Percentiles rank a stretch among this genome's conserved stretches.
Evolutionary conservation across 331 rosid genomes (phyloP).

Genomic region (Malus hybrid): DNA sequence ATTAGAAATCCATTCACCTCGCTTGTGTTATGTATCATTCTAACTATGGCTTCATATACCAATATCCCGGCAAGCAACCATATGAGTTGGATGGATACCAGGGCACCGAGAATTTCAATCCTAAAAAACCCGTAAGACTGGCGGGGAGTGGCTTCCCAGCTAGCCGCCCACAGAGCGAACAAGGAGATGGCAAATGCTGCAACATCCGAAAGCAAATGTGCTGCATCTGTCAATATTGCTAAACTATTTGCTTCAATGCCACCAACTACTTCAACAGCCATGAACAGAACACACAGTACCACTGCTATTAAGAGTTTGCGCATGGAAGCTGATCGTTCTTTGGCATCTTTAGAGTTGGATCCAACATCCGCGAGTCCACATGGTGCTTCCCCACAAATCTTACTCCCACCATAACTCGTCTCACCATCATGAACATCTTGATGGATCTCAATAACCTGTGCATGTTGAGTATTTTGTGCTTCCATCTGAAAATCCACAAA

Average conservation of each 20-base stretch:
- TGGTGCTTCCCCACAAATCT: conserved; percentile 65
- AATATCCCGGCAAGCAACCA: conserved; percentile 75
- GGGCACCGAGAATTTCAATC: conserved; percentile 72
- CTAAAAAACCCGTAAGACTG: conserved; percentile 74
- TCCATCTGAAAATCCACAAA: conserved; percentile 44
- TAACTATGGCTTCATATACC: conserved; percentile 62
- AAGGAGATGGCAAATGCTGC: conserved; percentile 76
- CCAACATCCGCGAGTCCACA: conserved; percentile 57
- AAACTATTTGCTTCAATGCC: conserved; percentile 80
- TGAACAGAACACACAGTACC: conserved; percentile 58
- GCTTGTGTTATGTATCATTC: conserved; percentile 34
- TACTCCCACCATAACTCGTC: conserved; percentile 26
- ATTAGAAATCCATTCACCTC: conserved; percentile 56
- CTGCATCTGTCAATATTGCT: conserved; percentile 77
- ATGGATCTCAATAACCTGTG: conserved; percentile 46
- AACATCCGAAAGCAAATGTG: conserved; percentile 75
- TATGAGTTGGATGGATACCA: conserved; percentile 69
- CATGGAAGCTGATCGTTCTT: conserved; percentile 55
- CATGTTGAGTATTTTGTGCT: conserved; percentile 22
- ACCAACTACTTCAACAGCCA: conserved; percentile 57
- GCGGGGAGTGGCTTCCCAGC: conserved; percentile 82
- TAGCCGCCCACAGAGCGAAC: conserved; percentile 71
- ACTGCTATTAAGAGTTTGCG: conserved; percentile 63
- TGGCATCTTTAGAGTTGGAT: conserved; percentile 49
- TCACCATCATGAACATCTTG: conserved; percentile 25